These are phyloP conservation scores for Pestalotiopsis sp. DNA, from an alignment of 2,329 filamentous ascomycete genomes.

Conservation along the genomic window DNA sequence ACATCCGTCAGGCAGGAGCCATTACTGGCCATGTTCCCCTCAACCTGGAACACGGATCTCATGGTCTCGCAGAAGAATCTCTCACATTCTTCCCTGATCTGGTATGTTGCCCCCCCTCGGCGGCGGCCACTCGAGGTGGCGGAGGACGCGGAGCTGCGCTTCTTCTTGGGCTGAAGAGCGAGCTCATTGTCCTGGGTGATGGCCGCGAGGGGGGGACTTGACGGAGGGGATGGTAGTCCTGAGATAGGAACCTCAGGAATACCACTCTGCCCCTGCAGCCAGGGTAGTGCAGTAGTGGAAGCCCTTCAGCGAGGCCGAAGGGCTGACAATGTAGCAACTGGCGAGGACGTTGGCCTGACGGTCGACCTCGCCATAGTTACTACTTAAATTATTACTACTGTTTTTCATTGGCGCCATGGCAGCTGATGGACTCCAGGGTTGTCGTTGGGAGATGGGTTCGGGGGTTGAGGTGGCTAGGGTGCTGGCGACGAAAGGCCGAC, in stretches of 20 bases:
- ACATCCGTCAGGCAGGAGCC: constrained; percentile 87
- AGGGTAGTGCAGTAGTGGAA: constrained; percentile 96
- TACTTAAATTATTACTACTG: constrained; percentile 70
- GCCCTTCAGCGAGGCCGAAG: constrained; percentile 70
- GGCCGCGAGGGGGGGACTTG: constrained; percentile 87
- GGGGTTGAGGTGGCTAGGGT: neutral
- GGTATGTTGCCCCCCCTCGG: constrained; percentile 90
- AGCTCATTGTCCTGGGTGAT: constrained; percentile 68
- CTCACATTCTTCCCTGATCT: constrained; percentile 99
- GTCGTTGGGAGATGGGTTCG: neutral
- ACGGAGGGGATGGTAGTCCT: constrained; percentile 80
- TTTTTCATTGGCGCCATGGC: constrained; percentile 71
- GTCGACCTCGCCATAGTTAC: constrained; percentile 73
- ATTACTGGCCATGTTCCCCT: constrained; percentile 75
- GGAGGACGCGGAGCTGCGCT: constrained; percentile 32
- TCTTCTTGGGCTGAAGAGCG: constrained; percentile 60
- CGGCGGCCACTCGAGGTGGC: constrained; percentile 41
- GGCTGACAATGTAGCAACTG: constrained; percentile 86
- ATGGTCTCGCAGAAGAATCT: constrained; percentile 99
- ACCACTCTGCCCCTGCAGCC: constrained; percentile 86
- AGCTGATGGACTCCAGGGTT: constrained; percentile 19
- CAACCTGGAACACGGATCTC: constrained; percentile 92
- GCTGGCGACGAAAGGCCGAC: neutral
- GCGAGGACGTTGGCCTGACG: constrained; percentile 77
- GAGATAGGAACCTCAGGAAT: constrained; percentile 88